Evolutionary conservation across 1,284 basidiomycete genomes (phyloP).

Genomic region (Agroathelia rolfsii): DNA sequence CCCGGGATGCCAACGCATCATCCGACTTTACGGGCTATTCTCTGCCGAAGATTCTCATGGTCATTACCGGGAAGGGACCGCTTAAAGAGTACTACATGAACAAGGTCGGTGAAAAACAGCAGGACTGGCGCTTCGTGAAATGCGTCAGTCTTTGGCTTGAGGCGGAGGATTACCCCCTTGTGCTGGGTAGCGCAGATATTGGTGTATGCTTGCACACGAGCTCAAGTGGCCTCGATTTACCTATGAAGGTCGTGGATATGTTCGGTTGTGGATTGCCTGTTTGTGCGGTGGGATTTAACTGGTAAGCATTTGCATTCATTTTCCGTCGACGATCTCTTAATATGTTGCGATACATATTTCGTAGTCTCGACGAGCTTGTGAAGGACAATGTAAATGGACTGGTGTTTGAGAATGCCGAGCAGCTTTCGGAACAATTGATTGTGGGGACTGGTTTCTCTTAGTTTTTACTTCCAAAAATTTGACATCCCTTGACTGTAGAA

Average conservation of each 20-base stretch:
- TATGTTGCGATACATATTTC: constrained; percentile 6
- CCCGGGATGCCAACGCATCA: constrained; percentile 23
- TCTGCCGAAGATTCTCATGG: constrained; percentile 70
- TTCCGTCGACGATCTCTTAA: constrained; percentile 3
- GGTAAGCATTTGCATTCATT: constrained; percentile 36
- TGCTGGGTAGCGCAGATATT: constrained; percentile 81
- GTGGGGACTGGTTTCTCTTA: constrained; percentile 37
- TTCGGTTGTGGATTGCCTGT: constrained; percentile 94
- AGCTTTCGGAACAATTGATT: constrained; percentile 68
- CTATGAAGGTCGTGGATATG: constrained; percentile 99
- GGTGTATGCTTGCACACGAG: constrained; percentile 89
- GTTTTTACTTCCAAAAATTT: neutral
- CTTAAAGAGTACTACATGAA: constrained; percentile 67
- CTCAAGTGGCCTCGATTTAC: constrained; percentile 86
- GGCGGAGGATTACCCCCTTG: constrained; percentile 76
- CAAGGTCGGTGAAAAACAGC: constrained; percentile 45
- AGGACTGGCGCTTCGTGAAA: constrained; percentile 72
- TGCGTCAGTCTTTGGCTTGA: constrained; percentile 85
- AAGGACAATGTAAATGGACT: constrained; percentile 76
- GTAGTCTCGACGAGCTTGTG: constrained; percentile 81
- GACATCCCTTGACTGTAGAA: constrained; percentile 1
- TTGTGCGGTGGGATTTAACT: constrained; percentile 81
- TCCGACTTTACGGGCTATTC: constrained; percentile 19
- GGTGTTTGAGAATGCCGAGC: constrained; percentile 59
- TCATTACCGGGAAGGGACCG: constrained; percentile 92